Evolutionary conservation across 139 green algal genomes (phyloP), one percentile per base, ranked within the genome.

Genomic region (Tetratostichococcus sp.): DNA sequence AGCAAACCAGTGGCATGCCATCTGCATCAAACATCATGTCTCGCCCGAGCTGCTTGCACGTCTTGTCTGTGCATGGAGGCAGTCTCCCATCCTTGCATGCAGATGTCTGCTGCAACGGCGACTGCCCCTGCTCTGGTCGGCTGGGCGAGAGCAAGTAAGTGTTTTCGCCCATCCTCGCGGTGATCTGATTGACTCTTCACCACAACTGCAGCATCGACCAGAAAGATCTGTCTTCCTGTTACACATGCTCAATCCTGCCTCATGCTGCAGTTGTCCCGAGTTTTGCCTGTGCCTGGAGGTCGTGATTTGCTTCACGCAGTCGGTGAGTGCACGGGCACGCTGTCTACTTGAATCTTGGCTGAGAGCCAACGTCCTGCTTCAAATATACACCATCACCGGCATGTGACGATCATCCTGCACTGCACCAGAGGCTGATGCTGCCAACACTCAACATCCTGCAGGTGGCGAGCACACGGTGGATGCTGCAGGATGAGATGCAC

Each of bases 401-500:
- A n/a, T n/a, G n/a, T n/a, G n/a, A n/a, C n/a, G n/a, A n/a, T n/a
- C n/a, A 50, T 50, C 8, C 39, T 50, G 39, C 6, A 50, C 11
- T 21, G 39, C 39, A 50, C 8, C 39, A n/a, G n/a, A n/a, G n/a
- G n/a, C n/a, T n/a, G n/a, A n/a, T n/a, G n/a, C n/a, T n/a, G n/a
- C n/a, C n/a, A n/a, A n/a, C n/a, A n/a, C n/a, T n/a, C 39, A 21
- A 50, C 39, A 31, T 11, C 73, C 72, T 82, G 75, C 66, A 26
- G 35, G 80, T 87, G 43, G 85, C 85, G 8, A 85, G 76, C 25
- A 90, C 87, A 8, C 82, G 92, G 69, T 97, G 84, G 84, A 89
- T 90, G 79, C 88, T 97, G 57, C 91, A 95, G 78, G 92, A 97
- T 65, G 91, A 97, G 77, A 80, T 88, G 82, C 79, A 81, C 50